phyloP scores from a whole-genome alignment of 352 stramenopile genomes.

The Pythium aquatile region DNA sequence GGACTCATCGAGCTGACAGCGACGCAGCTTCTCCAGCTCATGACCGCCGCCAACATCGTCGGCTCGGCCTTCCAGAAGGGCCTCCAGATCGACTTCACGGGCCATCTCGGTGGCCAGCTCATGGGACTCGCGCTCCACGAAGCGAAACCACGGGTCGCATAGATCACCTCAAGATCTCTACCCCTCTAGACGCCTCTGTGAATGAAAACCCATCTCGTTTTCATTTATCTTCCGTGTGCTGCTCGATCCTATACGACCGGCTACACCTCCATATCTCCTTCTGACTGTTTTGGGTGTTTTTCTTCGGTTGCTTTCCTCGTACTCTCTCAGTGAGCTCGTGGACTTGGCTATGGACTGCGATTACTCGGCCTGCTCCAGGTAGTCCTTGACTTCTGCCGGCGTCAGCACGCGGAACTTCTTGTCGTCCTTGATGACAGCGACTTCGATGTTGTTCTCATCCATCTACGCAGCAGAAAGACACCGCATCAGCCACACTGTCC shows the following conservation, averaged over 20 bases:
- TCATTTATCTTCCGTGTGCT: neutral
- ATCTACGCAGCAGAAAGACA: constrained; percentile 75
- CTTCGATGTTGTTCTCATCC: constrained; percentile 98
- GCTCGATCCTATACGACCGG: neutral
- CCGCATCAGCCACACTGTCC: neutral
- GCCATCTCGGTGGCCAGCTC: constrained; percentile 68
- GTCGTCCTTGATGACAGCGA: constrained; percentile 96
- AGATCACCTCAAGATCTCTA: constrained; percentile 4
- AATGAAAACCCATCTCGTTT: constrained; percentile 1
- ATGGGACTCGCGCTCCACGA: constrained; percentile 55
- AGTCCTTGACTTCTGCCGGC: constrained; percentile 98
- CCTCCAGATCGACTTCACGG: constrained; percentile 64
- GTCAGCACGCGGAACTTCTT: constrained; percentile 97
- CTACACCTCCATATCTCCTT: neutral
- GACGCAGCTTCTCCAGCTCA: constrained; percentile 53
- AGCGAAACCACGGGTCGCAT: constrained; percentile 26
- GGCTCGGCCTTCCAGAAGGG: constrained; percentile 45
- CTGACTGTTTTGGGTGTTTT: constrained; percentile 3
- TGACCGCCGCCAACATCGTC: constrained; percentile 64
- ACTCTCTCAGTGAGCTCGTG: neutral
- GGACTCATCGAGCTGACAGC: constrained; percentile 46
- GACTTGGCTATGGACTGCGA: neutral
- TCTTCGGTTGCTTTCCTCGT: neutral
- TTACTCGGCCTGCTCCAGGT: constrained; percentile 99
- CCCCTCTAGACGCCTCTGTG: neutral